phyloP scores from a whole-genome alignment of 75 land plant genomes.

The Azolla pinnata region DNA sequence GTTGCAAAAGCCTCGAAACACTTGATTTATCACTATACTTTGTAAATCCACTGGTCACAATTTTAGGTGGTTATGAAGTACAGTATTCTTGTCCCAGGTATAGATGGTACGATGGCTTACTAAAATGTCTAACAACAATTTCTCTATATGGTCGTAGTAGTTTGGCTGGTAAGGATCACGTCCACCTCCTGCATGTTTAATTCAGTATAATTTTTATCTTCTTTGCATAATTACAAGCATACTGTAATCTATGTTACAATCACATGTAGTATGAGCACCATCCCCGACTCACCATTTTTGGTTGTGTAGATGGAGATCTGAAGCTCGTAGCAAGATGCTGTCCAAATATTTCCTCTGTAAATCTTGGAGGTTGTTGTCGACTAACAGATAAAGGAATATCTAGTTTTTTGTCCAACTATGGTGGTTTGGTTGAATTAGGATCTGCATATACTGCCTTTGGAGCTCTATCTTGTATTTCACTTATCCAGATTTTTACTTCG shows the following conservation, averaged over 20 bases:
- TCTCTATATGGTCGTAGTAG: constrained; percentile 1
- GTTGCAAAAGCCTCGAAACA: not conserved
- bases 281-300: not conserved
- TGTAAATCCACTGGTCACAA: not conserved
- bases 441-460: constrained; percentile 7
- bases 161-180: not conserved
- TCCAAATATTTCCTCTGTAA: not conserved
- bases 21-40: not conserved
- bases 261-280: not conserved
- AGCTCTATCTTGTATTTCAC: not conserved
- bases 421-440: not conserved
- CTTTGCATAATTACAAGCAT: not conserved
- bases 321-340: not conserved
- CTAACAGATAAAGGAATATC: constrained; percentile 5
- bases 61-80: not conserved
- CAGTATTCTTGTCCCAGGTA: not conserved
- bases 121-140: not conserved
- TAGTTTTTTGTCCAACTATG: not conserved
- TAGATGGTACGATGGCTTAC: not conserved
- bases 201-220: not conserved
- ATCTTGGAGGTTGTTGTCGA: constrained; percentile 2
- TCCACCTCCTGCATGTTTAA: not conserved
- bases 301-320: not conserved
- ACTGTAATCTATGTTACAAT: not conserved
- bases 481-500: not conserved